Base-by-base conservation (phyloP, 2,329 filamentous ascomycete genomes). In the Penicillium digitatum region DNA sequence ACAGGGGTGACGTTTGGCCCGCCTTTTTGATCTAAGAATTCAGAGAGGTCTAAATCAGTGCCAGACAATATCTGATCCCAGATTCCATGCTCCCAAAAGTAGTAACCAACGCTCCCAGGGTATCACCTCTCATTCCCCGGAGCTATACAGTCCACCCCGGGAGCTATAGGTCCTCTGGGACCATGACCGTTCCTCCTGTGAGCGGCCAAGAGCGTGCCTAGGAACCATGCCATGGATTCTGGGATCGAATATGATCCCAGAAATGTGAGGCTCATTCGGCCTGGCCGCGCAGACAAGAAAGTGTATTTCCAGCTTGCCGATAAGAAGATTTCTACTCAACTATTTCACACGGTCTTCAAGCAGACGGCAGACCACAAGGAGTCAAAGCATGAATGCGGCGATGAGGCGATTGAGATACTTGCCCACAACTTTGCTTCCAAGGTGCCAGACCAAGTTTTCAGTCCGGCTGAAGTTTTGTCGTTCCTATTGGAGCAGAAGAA, bases 251-350 rank as follows among this genome's bases (percentile, higher is more conserved):
- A 37, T 37, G 34, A 37, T 37, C 34, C n/a, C n/a, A 37, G 34
- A 10, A 37, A 37, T 10, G n/a, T 37, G n/a, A 37, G 34, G 0
- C 79, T 94, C 6, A 85, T 91, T 47, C 80, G 88, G 0, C 87
- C 89, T 0, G 88, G 88, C 1, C 79, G 87, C 1, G 85, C 92
- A 4, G 88, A 92, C 59, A 60, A 87, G 38, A 83, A 87, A 62
- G 82, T 91, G 1, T 76, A 76, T 11, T 88, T 91, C 70, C 59
- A 59, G 52, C 54, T 68, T 46, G 56, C 66, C 24, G 56, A 60
- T 50, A 58, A 62, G 53, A 59, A 53, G 35, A 67, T 69, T 52
- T 66, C 62, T 27, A 58, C 58, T 56, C 59, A 66, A 48, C 64
- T 70, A 52, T 66, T 70, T 60, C 46, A 56, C 20, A 56, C 48